These are phyloP conservation scores for Arabidopsis lyrata DNA, from an alignment of 441 rosid species.

Conservation along the genomic window DNA sequence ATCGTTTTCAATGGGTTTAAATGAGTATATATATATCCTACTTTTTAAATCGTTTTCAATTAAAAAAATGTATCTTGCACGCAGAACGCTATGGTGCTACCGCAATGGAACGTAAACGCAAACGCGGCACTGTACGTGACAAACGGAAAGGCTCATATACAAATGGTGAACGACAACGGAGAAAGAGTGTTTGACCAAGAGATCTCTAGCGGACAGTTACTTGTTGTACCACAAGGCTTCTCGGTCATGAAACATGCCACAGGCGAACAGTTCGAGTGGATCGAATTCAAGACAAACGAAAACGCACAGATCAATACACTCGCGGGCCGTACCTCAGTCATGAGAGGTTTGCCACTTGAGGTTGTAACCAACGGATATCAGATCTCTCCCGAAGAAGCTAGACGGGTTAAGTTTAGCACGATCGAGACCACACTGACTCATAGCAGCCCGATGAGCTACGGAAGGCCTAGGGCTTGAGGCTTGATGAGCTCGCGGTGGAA, in stretches of 20 bases:
- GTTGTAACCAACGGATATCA: conserved; percentile 59
- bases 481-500: conserved; percentile 21
- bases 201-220: conserved; percentile 56
- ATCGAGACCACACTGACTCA: conserved; percentile 52
- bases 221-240: conserved; percentile 72
- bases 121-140: conserved; percentile 68
- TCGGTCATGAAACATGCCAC: conserved; percentile 60
- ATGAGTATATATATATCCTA: neutral
- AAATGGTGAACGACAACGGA: conserved; percentile 69
- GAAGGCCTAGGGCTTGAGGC: conserved; percentile 29
- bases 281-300: conserved; percentile 69
- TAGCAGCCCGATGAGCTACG: conserved; percentile 31
- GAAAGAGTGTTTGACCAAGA: conserved; percentile 58
- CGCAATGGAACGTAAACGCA: conserved; percentile 74
- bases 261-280: conserved; percentile 60
- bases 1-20: neutral
- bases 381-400: conserved; percentile 66
- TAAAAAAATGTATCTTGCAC: neutral
- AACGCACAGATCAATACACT: conserved; percentile 57
- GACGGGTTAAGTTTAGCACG: conserved; percentile 54
- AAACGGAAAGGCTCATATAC: conserved; percentile 57
- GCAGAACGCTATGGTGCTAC: conserved; percentile 53
- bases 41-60: neutral
- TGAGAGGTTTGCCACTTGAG: conserved; percentile 65
- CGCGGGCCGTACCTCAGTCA: conserved; percentile 63